Conservation (phyloP, 441 rosid genomes). For the Oxalis stricta region DNA sequence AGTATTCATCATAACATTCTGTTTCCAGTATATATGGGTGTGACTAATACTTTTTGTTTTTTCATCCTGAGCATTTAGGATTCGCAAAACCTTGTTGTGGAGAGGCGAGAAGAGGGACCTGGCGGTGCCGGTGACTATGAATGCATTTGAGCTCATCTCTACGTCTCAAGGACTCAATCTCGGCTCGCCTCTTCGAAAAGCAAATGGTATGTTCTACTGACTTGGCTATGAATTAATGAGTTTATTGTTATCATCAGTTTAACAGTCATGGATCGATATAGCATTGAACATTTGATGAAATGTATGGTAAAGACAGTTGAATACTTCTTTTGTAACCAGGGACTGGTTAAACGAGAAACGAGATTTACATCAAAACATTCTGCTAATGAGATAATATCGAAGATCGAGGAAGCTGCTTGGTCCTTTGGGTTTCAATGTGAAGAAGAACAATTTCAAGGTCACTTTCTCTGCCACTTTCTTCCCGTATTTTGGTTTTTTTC, state of each 20-base stretch:
- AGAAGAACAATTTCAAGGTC: constrained; percentile 92
- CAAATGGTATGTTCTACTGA: constrained; percentile 89
- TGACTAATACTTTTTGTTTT: constrained; percentile 11
- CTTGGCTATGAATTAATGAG: no score
- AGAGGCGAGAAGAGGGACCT: constrained; percentile 59
- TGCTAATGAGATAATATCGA: constrained; percentile 82
- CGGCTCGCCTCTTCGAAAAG: constrained; percentile 77
- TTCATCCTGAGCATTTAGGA: constrained; percentile 29
- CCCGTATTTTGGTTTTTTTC: neutral
- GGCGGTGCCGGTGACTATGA: constrained; percentile 77
- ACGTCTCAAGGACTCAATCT: constrained; percentile 97
- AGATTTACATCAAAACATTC: constrained; percentile 81
- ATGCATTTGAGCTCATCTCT: constrained; percentile 97
- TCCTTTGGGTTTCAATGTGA: constrained; percentile 90
- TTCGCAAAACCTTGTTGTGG: constrained; percentile 72
- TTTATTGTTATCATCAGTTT: no score
- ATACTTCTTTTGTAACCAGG: constrained; percentile 33
- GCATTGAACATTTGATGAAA: neutral
- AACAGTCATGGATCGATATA: no score
- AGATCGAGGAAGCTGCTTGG: constrained; percentile 80
- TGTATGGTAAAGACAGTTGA: constrained; percentile 2
- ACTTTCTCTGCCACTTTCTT: neutral
- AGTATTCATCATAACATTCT: neutral
- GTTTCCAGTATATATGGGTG: neutral
- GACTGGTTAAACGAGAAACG: constrained; percentile 87